These are phyloP conservation scores for Nepenthes gracilis DNA, from an alignment of 148 eudicot genomes.

Conservation along the genomic window DNA sequence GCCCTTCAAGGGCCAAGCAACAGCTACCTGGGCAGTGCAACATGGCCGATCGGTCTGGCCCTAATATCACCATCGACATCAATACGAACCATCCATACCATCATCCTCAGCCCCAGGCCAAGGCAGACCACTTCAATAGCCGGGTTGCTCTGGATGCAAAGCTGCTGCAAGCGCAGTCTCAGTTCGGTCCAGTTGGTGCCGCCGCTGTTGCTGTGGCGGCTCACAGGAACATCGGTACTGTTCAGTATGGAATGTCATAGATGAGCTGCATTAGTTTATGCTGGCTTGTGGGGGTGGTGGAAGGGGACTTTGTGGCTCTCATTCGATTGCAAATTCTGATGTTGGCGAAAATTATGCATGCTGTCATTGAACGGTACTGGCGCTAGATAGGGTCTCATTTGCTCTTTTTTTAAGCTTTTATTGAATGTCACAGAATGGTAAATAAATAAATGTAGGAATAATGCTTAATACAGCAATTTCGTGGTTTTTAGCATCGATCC, in stretches of 20 bases:
- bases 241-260: constrained; percentile 54
- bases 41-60: not conserved
- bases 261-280: not conserved
- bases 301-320: no score
- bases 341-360: no score
- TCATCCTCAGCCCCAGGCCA: constrained; percentile 17
- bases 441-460: no score
- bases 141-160: constrained; percentile 61
- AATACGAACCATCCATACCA: constrained; percentile 36
- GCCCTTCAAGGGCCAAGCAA: constrained; percentile 20
- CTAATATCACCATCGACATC: constrained; percentile 27
- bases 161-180: constrained; percentile 68
- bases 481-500: no score
- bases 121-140: constrained; percentile 34
- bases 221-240: constrained; percentile 65
- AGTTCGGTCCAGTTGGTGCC: constrained; percentile 45
- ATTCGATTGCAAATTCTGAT: no score
- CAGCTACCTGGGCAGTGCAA: constrained; percentile 8
- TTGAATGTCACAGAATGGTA: no score
- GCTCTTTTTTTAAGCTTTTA: no score
- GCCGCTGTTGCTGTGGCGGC: constrained; percentile 62
- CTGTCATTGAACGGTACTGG: no score
- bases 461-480: no score
- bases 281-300: no score
- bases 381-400: no score